These are phyloP conservation scores for Sodiomyces alkalinus DNA, from an alignment of 2,329 filamentous ascomycete species.

Conservation along the genomic window DNA sequence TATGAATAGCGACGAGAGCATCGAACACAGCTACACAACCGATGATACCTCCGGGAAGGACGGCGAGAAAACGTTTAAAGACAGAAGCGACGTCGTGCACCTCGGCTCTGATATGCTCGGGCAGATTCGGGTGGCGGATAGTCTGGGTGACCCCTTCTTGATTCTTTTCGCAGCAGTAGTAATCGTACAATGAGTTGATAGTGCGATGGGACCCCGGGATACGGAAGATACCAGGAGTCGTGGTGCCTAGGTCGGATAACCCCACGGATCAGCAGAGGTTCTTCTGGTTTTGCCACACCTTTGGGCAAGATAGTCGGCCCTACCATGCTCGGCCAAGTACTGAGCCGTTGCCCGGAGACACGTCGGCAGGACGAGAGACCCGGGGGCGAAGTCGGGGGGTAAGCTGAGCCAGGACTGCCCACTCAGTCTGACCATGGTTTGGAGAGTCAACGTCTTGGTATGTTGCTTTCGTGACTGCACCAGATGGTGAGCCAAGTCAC, in stretches of 20 bases:
- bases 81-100: constrained; percentile 52
- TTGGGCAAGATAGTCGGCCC: constrained; percentile 7
- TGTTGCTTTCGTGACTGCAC: constrained; percentile 26
- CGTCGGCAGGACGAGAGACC: constrained; percentile 44
- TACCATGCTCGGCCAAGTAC: constrained; percentile 44
- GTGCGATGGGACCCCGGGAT: constrained; percentile 42
- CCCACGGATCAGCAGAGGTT: no score
- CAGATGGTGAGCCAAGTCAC: constrained; percentile 34
- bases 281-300: no score
- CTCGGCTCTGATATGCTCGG: constrained; percentile 41
- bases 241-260: constrained; percentile 15
- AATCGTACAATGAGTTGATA: constrained; percentile 45
- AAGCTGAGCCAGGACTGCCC: constrained; percentile 48
- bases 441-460: constrained; percentile 34
- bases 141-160: constrained; percentile 38
- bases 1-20: constrained; percentile 44
- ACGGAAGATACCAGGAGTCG: constrained; percentile 45
- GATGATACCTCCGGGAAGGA: constrained; percentile 49
- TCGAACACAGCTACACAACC: constrained; percentile 48
- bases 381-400: constrained; percentile 40
- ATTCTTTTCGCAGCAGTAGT: constrained; percentile 39
- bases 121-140: constrained; percentile 42
- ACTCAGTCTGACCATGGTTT: constrained; percentile 45
- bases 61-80: constrained; percentile 50
- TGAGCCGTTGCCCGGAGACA: constrained; percentile 53